These are phyloP conservation scores for Kwoniella bestiolae DNA, from an alignment of 768 basidiomycete genomes.

Conservation along the genomic window DNA sequence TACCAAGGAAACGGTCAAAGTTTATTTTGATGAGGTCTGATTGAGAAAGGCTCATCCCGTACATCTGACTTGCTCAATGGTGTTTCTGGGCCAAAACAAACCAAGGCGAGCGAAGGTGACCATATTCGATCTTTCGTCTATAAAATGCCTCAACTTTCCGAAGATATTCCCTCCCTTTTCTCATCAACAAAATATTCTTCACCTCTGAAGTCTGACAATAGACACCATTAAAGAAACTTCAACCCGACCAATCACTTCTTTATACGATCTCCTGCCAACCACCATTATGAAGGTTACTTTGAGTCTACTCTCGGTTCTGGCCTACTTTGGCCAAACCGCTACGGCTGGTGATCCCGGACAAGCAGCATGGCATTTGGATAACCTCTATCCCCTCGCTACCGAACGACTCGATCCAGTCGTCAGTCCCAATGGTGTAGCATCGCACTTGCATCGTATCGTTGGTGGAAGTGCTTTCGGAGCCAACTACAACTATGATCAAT, in stretches of 20 bases:
- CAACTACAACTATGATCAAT: constrained; percentile 30
- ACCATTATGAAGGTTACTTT: constrained; percentile 11
- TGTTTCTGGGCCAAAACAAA: no score
- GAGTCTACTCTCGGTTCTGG: background rate
- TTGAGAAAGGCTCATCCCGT: background rate
- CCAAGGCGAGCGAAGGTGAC: no score
- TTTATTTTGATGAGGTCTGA: constrained; percentile 5
- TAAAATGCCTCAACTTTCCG: background rate
- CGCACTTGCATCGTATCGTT: constrained; percentile 37
- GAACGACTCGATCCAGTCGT: constrained; percentile 43
- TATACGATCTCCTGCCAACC: background rate
- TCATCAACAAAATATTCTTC: background rate
- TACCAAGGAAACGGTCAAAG: background rate
- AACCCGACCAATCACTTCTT: no score
- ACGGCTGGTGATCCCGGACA: constrained; percentile 15
- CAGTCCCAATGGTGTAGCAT: constrained; percentile 25
- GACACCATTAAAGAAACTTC: no score
- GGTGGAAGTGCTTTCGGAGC: constrained; percentile 37
- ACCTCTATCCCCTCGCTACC: constrained; percentile 23
- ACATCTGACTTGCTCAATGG: no score
- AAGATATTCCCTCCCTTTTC: background rate
- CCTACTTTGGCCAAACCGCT: background rate
- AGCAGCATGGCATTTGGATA: constrained; percentile 35
- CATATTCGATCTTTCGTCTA: background rate
- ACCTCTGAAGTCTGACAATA: background rate